Evolutionary conservation across 208 protist genomes (phyloP).

Genomic region (Leptomonas pyrrhocoris): DNA sequence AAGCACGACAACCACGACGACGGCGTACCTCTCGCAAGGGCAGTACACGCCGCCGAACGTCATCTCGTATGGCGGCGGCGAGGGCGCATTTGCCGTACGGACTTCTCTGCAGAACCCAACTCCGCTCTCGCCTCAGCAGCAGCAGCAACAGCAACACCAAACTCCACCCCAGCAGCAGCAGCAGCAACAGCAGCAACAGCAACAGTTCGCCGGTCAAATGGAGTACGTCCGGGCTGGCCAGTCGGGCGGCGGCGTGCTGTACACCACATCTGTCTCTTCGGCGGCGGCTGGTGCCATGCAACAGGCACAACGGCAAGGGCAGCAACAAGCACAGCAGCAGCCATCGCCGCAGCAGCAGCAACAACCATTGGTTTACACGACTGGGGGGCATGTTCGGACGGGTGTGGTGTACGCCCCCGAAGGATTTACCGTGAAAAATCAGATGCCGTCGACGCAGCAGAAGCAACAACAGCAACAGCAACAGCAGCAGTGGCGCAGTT

Average conservation of each 20-base stretch:
- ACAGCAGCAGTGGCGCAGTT: slow-evolving; percentile 33
- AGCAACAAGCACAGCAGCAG: slow-evolving; percentile 18
- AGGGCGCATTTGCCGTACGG: slow-evolving; percentile 3
- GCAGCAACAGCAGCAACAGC: slow-evolving; percentile 25
- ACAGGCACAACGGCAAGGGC: slow-evolving; percentile 12
- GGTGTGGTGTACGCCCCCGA: slow-evolving; percentile 34
- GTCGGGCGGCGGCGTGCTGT: slow-evolving; percentile 19
- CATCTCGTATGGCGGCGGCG: slow-evolving; percentile 24
- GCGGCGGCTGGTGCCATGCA: slow-evolving; percentile 18
- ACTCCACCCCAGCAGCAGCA: slow-evolving; percentile 14
- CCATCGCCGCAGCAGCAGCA: slow-evolving; percentile 21
- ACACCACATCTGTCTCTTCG: slow-evolving; percentile 19
- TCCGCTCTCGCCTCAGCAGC: slow-evolving; percentile 23
- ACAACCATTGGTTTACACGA: slow-evolving; percentile 32
- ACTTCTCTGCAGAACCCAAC: slow-evolving; percentile 7
- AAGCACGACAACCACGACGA: slow-evolving; percentile 1
- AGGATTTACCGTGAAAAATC: slow-evolving; percentile 25
- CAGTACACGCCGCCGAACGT: slow-evolving; percentile 30
- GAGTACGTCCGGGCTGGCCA: slow-evolving; percentile 24
- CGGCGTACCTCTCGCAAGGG: slow-evolving; percentile 25
- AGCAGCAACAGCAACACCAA: slow-evolving; percentile 28
- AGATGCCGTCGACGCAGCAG: slow-evolving; percentile 24
- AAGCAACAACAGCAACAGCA: slow-evolving; percentile 21
- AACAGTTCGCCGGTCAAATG: slow-evolving; percentile 23
- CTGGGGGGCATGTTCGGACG: slow-evolving; percentile 24